Percentiles rank a stretch among this genome's conserved stretches.
These are phyloP conservation scores for Trametes sanguinea DNA, from an alignment of 768 basidiomycete genomes.

Conservation along the genomic window DNA sequence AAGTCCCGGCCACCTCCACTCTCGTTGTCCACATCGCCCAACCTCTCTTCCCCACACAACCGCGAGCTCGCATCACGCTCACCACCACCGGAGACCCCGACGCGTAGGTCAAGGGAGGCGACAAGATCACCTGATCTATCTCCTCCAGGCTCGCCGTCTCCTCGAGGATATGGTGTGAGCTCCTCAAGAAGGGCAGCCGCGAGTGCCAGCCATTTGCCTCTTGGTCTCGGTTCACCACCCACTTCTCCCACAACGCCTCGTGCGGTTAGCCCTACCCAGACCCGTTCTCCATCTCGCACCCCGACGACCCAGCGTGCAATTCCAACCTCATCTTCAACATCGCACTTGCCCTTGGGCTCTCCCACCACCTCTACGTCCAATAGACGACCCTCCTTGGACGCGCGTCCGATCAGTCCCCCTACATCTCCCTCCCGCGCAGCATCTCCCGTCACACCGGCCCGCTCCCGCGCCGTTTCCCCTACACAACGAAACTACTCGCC, in stretches of 20 bases:
- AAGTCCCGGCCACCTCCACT: conserved; percentile 28
- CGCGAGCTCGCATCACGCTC: conserved; percentile 21
- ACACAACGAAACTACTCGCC: conserved; percentile 33
- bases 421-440: conserved; percentile 45
- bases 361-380: conserved; percentile 34
- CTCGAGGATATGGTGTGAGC: conserved; percentile 40
- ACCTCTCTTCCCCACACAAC: conserved; percentile 19
- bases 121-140: conserved; percentile 35
- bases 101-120: conserved; percentile 34
- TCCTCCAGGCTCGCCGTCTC: conserved; percentile 49
- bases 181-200: conserved; percentile 40
- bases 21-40: conserved; percentile 24
- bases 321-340: conserved; percentile 48
- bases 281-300: conserved; percentile 45
- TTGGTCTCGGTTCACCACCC: conserved; percentile 39
- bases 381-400: conserved; percentile 37
- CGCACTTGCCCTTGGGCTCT: conserved; percentile 48
- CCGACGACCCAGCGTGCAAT: conserved; percentile 44
- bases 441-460: conserved; percentile 46
- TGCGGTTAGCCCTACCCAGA: conserved; percentile 44
- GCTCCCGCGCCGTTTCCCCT: conserved; percentile 39
- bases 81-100: conserved; percentile 34
- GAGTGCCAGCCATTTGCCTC: conserved; percentile 45
- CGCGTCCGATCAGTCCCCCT: conserved; percentile 32
- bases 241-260: conserved; percentile 42